phyloP scores from a whole-genome alignment of 2,329 filamentous ascomycete species.

The Beauveria sp. region DNA sequence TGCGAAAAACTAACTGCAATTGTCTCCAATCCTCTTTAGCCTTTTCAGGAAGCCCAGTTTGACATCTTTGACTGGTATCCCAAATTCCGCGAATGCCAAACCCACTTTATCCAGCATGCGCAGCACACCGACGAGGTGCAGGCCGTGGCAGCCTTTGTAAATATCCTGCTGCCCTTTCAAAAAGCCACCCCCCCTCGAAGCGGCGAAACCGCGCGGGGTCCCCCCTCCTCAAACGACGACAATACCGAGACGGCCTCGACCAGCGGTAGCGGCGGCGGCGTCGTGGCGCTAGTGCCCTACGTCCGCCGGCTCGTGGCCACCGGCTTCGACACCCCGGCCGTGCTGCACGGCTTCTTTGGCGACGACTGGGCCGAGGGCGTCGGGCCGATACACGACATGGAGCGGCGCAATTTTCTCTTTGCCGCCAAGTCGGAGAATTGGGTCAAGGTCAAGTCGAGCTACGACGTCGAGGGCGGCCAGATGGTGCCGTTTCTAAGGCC shows the following conservation, averaged over 20 bases:
- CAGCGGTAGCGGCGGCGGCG: constrained; percentile 8
- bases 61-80: constrained; percentile 92
- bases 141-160: constrained; percentile 81
- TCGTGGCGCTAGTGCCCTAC: constrained; percentile 74
- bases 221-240: constrained; percentile 11
- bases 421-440: constrained; percentile 88
- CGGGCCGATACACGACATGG: constrained; percentile 75
- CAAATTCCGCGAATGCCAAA: constrained; percentile 80
- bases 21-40: constrained; percentile 20
- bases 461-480: constrained; percentile 80
- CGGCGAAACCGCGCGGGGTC: constrained; percentile 13
- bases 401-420: constrained; percentile 90
- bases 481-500: constrained; percentile 81
- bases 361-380: constrained; percentile 80
- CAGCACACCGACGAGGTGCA: constrained; percentile 79
- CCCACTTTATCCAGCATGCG: constrained; percentile 85
- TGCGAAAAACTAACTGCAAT: background rate
- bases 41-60: constrained; percentile 46
- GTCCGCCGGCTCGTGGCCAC: constrained; percentile 85
- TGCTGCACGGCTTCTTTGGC: constrained; percentile 96
- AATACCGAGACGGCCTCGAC: background rate
- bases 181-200: constrained; percentile 30
- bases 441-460: constrained; percentile 81
- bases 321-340: constrained; percentile 76
- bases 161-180: constrained; percentile 86